A percentile compares a stretch with the other conserved stretches of the same genome.
phyloP scores from a whole-genome alignment of 169 alveolate species.

The Toxoplasma gondii region DNA sequence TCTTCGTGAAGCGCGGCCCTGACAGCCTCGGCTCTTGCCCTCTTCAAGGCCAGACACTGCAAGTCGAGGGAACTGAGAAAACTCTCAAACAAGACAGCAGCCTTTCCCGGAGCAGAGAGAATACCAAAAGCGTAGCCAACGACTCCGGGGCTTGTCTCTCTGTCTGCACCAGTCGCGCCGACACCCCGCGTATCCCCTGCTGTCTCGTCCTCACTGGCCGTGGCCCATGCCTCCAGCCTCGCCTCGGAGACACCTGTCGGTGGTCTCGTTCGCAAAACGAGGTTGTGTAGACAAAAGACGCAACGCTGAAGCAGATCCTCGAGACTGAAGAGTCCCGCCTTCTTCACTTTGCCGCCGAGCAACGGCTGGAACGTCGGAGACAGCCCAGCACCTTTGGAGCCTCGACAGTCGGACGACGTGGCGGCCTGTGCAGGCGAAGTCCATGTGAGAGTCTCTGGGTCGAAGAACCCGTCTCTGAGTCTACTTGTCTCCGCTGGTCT shows the following conservation, averaged over 20 bases:
- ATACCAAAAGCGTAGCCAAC: constrained; percentile 1
- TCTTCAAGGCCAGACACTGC: not conserved
- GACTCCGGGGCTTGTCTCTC: not conserved
- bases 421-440: not conserved
- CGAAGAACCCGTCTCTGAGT: too few species aligned
- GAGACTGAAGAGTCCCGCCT: not conserved
- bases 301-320: not conserved
- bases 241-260: not conserved
- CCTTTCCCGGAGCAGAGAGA: not conserved
- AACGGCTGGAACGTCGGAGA: not conserved
- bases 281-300: not conserved
- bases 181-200: not conserved
- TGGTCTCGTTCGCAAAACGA: not conserved
- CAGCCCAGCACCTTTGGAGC: not conserved
- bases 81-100: not conserved
- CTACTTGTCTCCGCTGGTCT: too few species aligned
- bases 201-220: not conserved
- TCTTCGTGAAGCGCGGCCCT: not conserved
- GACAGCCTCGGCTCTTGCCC: not conserved
- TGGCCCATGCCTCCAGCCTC: not conserved
- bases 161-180: not conserved
- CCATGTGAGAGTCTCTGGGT: too few species aligned
- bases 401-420: not conserved
- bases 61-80: not conserved
- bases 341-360: not conserved